These are phyloP conservation scores for Annona cherimola DNA, from an alignment of 164 flowering plant species.

Conservation along the genomic window DNA sequence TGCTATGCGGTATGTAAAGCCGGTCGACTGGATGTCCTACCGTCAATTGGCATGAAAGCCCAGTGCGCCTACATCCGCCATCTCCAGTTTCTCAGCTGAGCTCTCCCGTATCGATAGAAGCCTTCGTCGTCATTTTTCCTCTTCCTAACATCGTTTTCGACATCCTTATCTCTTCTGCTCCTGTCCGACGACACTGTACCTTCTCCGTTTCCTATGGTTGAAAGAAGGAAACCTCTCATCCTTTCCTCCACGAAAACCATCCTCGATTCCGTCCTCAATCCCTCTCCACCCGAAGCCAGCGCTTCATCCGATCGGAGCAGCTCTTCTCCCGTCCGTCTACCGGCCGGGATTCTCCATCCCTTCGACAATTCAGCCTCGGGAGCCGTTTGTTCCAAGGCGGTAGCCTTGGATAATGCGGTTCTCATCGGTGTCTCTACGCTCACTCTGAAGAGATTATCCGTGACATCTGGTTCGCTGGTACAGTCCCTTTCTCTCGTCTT, in stretches of 20 bases:
- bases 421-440: slow-evolving; percentile 57
- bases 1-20: too few species aligned
- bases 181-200: not conserved
- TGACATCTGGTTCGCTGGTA: slow-evolving; percentile 80
- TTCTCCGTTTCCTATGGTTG: slow-evolving; percentile 32
- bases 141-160: too few species aligned
- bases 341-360: slow-evolving; percentile 62
- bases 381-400: slow-evolving; percentile 7
- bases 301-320: not conserved
- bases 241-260: slow-evolving; percentile 60
- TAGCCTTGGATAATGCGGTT: slow-evolving; percentile 47
- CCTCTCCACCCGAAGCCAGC: slow-evolving; percentile 9
- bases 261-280: slow-evolving; percentile 36
- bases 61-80: too few species aligned
- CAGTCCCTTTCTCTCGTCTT: not conserved
- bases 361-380: slow-evolving; percentile 12
- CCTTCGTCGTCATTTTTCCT: too few species aligned
- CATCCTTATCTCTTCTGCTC: not conserved
- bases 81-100: too few species aligned
- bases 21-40: too few species aligned
- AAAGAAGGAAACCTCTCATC: slow-evolving; percentile 68
- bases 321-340: slow-evolving; percentile 21
- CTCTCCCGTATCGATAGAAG: too few species aligned
- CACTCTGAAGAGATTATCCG: slow-evolving; percentile 46
- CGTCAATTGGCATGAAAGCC: too few species aligned